Percentiles rank a stretch among this genome's conserved stretches.
Conservation (phyloP, 2,329 filamentous ascomycete species). For the Neopestalotiopsis sp. region DNA sequence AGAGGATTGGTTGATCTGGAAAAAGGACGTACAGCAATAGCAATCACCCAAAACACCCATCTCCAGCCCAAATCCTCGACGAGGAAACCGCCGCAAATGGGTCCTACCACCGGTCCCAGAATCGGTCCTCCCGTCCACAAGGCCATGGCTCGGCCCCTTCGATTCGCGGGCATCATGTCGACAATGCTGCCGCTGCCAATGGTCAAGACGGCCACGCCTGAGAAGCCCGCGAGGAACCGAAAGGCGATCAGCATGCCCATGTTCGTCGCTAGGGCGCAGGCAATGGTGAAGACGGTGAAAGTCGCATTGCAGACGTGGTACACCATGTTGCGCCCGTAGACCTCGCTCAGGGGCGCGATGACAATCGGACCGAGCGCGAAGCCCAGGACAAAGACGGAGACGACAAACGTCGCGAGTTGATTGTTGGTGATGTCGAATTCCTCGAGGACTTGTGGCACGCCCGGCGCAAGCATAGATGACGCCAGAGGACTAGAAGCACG, state of each 20-base stretch:
- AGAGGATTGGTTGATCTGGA: no score
- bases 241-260: constrained; percentile 60
- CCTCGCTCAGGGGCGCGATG: constrained; percentile 62
- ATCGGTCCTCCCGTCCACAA: constrained; percentile 38
- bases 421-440: constrained; percentile 14
- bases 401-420: constrained; percentile 18
- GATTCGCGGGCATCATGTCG: constrained; percentile 62
- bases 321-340: constrained; percentile 56
- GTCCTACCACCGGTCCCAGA: constrained; percentile 39
- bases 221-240: constrained; percentile 65
- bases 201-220: constrained; percentile 66
- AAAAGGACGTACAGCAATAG: constrained; percentile 30
- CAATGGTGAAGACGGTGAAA: constrained; percentile 47
- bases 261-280: constrained; percentile 54
- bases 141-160: constrained; percentile 54
- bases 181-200: constrained; percentile 71
- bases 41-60: constrained; percentile 43
- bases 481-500: constrained; percentile 46
- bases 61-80: constrained; percentile 41
- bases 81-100: constrained; percentile 40
- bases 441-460: constrained; percentile 16
- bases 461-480: constrained; percentile 38
- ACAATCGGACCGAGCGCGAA: constrained; percentile 52
- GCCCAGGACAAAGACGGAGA: constrained; percentile 19
- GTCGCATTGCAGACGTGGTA: constrained; percentile 50